Conservation (phyloP, 2,329 filamentous ascomycete species). For the Claviceps sp. region DNA sequence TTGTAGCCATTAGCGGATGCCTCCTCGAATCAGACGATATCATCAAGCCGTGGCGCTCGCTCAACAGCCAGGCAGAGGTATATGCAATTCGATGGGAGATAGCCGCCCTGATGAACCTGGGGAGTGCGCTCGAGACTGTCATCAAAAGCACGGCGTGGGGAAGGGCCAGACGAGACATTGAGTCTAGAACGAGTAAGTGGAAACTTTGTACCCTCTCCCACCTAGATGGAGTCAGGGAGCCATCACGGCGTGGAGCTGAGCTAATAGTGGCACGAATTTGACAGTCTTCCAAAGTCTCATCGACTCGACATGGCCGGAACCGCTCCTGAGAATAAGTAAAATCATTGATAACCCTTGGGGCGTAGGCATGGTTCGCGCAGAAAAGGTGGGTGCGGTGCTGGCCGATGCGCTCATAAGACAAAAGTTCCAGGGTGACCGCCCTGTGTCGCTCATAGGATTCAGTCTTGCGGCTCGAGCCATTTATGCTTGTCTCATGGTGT, state of each 20-base stretch:
- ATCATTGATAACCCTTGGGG: slow-evolving; percentile 74
- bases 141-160: slow-evolving; percentile 72
- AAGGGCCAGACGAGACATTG: slow-evolving; percentile 43
- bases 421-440: slow-evolving; percentile 68
- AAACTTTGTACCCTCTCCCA: not conserved
- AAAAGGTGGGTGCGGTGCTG: slow-evolving; percentile 58
- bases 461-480: slow-evolving; percentile 73
- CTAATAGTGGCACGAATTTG: not conserved
- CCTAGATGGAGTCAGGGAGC: not conserved
- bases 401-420: slow-evolving; percentile 67
- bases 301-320: slow-evolving; percentile 46
- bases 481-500: slow-evolving; percentile 64
- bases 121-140: slow-evolving; percentile 62
- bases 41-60: slow-evolving; percentile 57
- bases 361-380: slow-evolving; percentile 59
- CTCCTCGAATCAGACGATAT: slow-evolving; percentile 59
- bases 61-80: slow-evolving; percentile 61
- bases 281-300: slow-evolving; percentile 44
- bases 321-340: slow-evolving; percentile 53
- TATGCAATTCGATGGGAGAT: slow-evolving; percentile 80
- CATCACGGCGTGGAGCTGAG: not conserved
- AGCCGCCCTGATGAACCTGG: slow-evolving; percentile 62
- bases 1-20: slow-evolving; percentile 75
- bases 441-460: slow-evolving; percentile 70
- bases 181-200: slow-evolving; percentile 31